Percentiles rank a stretch among this genome's conserved stretches.
phyloP scores from a whole-genome alignment of 495 filamentous ascomycete genomes.

The Parathielavia appendiculata region DNA sequence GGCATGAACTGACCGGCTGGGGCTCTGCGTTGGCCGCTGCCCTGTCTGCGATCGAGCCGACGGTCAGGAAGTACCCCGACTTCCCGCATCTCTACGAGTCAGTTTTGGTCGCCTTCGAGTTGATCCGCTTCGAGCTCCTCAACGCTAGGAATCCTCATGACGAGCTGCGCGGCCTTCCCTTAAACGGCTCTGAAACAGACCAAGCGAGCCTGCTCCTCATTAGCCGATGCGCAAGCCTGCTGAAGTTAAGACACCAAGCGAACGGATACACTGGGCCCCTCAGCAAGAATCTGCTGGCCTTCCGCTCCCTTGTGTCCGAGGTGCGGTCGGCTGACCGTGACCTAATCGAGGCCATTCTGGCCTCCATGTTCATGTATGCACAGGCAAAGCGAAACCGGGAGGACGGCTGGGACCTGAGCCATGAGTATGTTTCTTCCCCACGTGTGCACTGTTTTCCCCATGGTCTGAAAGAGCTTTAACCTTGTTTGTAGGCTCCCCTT shows the following conservation, averaged over 20 bases:
- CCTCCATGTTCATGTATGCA: slow-evolving; percentile 73
- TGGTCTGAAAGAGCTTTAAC: slow-evolving; percentile 30
- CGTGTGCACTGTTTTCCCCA: slow-evolving; percentile 1
- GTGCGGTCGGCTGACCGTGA: slow-evolving; percentile 75
- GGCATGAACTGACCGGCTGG: slow-evolving; percentile 79
- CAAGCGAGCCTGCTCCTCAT: slow-evolving; percentile 70
- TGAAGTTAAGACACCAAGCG: slow-evolving; percentile 70
- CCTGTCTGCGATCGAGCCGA: slow-evolving; percentile 55
- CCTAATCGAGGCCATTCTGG: slow-evolving; percentile 71
- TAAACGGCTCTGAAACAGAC: slow-evolving; percentile 50
- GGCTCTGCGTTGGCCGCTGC: slow-evolving; percentile 70
- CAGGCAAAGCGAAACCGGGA: slow-evolving; percentile 65
- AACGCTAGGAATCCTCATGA: slow-evolving; percentile 55
- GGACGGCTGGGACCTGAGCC: slow-evolving; percentile 64
- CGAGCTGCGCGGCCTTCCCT: slow-evolving; percentile 47
- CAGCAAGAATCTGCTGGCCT: slow-evolving; percentile 81
- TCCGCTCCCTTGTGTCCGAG: slow-evolving; percentile 74
- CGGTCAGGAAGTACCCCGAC: slow-evolving; percentile 55
- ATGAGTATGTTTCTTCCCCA: slow-evolving; percentile 59
- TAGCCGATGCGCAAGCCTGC: slow-evolving; percentile 76
- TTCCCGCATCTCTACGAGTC: slow-evolving; percentile 42
- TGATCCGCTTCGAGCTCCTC: slow-evolving; percentile 71
- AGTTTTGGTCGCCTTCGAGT: slow-evolving; percentile 67
- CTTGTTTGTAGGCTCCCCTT: slow-evolving; percentile 68
- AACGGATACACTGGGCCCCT: slow-evolving; percentile 94